A percentile compares a stretch with the other conserved stretches of the same genome.
Evolutionary conservation across 257 asterid species (phyloP).

Genomic region (Penstemon davidsonii): DNA sequence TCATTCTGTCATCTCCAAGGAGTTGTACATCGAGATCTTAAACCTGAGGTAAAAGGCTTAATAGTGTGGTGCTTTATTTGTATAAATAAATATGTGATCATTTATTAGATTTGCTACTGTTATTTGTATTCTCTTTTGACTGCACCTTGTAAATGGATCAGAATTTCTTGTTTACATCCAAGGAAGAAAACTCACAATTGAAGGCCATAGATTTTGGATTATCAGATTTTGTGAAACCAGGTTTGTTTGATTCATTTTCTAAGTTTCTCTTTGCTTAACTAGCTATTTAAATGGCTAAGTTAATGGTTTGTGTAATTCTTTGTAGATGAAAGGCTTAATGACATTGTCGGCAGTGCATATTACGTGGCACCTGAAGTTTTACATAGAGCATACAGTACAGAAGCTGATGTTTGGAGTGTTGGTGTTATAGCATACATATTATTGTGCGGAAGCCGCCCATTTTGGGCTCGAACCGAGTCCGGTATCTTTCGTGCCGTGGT

Average conservation of each 20-base stretch:
- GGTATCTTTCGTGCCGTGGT: conserved; percentile 89
- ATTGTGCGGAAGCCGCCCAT: conserved; percentile 88
- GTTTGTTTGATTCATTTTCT: conserved; percentile 37
- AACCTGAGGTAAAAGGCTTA: conserved; percentile 71
- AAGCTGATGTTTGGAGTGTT: conserved; percentile 97
- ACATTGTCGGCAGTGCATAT: conserved; percentile 95
- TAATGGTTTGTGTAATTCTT: conserved; percentile 7
- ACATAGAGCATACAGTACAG: conserved; percentile 83
- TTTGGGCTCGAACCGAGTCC: conserved; percentile 96
- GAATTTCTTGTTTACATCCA: conserved; percentile 84
- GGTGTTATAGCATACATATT: conserved; percentile 87
- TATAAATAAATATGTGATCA: neutral
- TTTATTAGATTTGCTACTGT: conserved; percentile 2
- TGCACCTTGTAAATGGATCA: conserved; percentile 45
- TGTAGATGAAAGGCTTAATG: conserved; percentile 90
- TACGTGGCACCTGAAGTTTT: conserved; percentile 98
- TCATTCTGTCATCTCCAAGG: conserved; percentile 94
- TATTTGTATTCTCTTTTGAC: conserved; percentile 31
- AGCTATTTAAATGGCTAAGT: neutral
- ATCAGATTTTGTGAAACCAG: conserved; percentile 94
- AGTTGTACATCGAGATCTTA: conserved; percentile 94
- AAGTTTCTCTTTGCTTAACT: conserved; percentile 3
- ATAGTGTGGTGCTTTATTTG: conserved; percentile 4
- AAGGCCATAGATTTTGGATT: conserved; percentile 96
- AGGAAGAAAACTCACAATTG: conserved; percentile 73